Base-by-base conservation (phyloP, 441 rosid species). In the Adansonia madagascariensis region DNA sequence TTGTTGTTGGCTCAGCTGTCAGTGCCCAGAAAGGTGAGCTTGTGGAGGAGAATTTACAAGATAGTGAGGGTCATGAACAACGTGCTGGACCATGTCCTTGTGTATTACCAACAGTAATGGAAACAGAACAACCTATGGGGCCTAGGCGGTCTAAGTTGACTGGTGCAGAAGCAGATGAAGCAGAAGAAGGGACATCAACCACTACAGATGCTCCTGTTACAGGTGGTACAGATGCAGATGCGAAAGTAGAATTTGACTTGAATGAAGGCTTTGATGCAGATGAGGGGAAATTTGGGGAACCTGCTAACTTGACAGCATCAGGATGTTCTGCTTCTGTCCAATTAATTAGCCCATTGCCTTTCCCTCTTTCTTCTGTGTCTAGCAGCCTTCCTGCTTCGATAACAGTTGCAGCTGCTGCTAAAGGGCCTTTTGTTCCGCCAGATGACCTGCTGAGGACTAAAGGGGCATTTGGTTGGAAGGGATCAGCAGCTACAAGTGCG, bases 401-500 rank as follows among this genome's bases (percentile, higher is more conserved):
- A 75, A 89, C 98, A 22, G 93, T 92, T 31, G 89, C 97, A 76
- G 95, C 99, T 82, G 96, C 98, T 80, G 97, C 98, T 43, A 95
- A 93, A 73, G 91, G 97, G 49, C 84, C 91, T 10, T 95, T 95
- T 88, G 88, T 91, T 56, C 99, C 97, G 9, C 95, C 87, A 14
- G 97, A 91, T 47, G 91, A 93, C 76, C 79, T 91, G 4, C 65
- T 93, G 81, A 88, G 85, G 86, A 88, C 82, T 71, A 95, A 86
- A 83, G 91, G 84, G 27, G 83, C 80, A 75, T 84, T 91, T 85
- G 97, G 99, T 55, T 93, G 99, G 99, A 93, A 93, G 85, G 99
- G 98, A 73, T 92, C 99, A 59, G 99, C 99, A 4, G 98, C 99
- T 65, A 95, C 99, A n/a, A 95, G 99, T 82, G 99, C 99, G 24